Evolutionary conservation across 192 early-diverging fungal genomes (phyloP).

Genomic region (Coemansia sp.): DNA sequence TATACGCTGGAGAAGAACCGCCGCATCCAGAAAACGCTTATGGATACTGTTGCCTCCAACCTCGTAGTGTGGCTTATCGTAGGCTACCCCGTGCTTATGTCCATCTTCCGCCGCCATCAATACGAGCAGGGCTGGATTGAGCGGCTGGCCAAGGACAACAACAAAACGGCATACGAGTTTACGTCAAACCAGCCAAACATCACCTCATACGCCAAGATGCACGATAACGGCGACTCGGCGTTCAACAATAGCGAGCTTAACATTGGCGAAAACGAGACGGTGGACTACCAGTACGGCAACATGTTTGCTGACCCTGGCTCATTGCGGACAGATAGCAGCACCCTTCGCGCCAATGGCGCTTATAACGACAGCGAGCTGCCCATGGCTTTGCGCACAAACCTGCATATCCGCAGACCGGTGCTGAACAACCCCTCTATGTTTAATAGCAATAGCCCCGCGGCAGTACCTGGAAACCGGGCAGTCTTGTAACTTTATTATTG

Average conservation of each 20-base stretch:
- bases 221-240: conserved; percentile 21
- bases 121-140: conserved; percentile 40
- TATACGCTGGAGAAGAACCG: conserved; percentile 25
- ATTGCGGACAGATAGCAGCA: conserved; percentile 11
- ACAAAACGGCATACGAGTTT: conserved; percentile 36
- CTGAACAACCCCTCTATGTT: conserved; percentile 41
- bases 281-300: conserved; percentile 9
- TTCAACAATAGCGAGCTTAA: conserved; percentile 35
- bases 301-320: conserved; percentile 6
- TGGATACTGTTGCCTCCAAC: conserved; percentile 34
- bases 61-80: conserved; percentile 41
- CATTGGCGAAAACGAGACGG: conserved; percentile 17
- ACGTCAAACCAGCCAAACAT: conserved; percentile 18
- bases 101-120: conserved; percentile 28
- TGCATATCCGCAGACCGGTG: conserved; percentile 41
- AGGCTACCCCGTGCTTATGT: conserved; percentile 32
- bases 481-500: conserved; percentile 7
- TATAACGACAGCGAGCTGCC: conserved; percentile 22
- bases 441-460: background rate
- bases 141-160: conserved; percentile 41
- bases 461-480: background rate
- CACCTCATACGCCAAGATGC: conserved; percentile 29
- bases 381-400: conserved; percentile 36
- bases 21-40: conserved; percentile 36
- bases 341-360: conserved; percentile 7